phyloP scores from a whole-genome alignment of 805 yeast genomes.

The Cyberlindnera bimundalis region DNA sequence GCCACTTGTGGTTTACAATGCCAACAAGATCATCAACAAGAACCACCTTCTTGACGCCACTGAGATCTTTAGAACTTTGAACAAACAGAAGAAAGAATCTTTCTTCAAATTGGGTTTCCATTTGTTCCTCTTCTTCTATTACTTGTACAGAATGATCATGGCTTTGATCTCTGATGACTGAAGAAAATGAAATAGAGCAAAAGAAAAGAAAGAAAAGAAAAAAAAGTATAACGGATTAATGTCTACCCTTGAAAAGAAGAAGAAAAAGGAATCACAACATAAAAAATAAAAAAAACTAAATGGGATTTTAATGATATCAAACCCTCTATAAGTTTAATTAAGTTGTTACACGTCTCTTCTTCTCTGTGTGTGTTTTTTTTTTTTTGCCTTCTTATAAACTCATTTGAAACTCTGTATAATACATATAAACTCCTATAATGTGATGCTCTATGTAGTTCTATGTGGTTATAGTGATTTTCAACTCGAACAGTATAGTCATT shows the following conservation, averaged over 20 bases:
- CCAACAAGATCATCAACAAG: slow-evolving; percentile 72
- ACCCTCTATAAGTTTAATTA: not conserved
- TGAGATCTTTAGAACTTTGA: slow-evolving; percentile 91
- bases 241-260: too few species aligned
- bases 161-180: slow-evolving; percentile 58
- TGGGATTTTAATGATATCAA: not conserved
- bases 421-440: too few species aligned
- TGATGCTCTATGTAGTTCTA: too few species aligned
- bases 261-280: too few species aligned
- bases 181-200: not conserved
- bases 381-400: not conserved
- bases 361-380: not conserved
- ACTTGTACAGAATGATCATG: slow-evolving; percentile 93
- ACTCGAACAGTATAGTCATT: too few species aligned
- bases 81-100: slow-evolving; percentile 89
- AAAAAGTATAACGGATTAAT: too few species aligned
- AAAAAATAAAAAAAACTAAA: too few species aligned
- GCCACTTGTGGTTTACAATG: slow-evolving; percentile 83
- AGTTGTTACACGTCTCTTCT: not conserved
- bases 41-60: slow-evolving; percentile 92
- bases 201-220: not conserved
- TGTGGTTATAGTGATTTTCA: too few species aligned
- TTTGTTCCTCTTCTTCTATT: slow-evolving; percentile 88
- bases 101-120: slow-evolving; percentile 90
- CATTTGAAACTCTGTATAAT: not conserved